phyloP scores from a whole-genome alignment of 2,329 filamentous ascomycete species.

The Alternaria alternata region DNA sequence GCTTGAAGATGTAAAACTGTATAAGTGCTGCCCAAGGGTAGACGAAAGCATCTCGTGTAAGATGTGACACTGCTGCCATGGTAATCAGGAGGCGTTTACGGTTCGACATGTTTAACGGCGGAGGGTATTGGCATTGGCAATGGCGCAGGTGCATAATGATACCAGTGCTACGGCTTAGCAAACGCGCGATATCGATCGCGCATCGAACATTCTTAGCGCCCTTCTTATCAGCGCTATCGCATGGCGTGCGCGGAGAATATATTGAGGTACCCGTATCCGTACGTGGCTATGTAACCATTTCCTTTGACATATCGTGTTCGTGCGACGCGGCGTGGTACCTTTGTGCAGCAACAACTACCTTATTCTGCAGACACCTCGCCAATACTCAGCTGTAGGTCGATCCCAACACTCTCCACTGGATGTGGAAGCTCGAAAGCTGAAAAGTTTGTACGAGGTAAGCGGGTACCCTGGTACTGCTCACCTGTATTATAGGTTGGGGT shows the following conservation, averaged over 20 bases:
- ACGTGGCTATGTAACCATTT: conserved; percentile 1
- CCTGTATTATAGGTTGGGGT: neutral
- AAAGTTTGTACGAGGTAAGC: neutral
- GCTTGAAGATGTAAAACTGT: conserved; percentile 12
- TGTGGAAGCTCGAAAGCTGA: neutral
- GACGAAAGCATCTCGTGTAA: neutral
- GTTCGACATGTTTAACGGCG: neutral
- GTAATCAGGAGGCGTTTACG: neutral
- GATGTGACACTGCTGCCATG: neutral
- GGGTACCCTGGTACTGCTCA: neutral
- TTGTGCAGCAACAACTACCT: neutral
- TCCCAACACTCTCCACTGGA: neutral
- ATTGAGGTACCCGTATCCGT: conserved; percentile 5
- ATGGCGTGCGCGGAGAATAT: neutral
- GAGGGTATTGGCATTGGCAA: neutral
- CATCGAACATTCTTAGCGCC: neutral
- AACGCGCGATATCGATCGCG: neutral
- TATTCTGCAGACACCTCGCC: neutral
- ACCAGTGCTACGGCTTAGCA: neutral
- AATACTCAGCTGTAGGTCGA: too few relatives aligned
- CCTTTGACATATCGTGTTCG: conserved; percentile 2
- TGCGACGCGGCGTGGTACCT: neutral
- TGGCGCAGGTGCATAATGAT: neutral
- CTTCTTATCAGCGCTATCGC: neutral
- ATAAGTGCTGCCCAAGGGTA: neutral